Base-by-base conservation (phyloP, 345 rosid species). In the Gossypium stocksii region DNA sequence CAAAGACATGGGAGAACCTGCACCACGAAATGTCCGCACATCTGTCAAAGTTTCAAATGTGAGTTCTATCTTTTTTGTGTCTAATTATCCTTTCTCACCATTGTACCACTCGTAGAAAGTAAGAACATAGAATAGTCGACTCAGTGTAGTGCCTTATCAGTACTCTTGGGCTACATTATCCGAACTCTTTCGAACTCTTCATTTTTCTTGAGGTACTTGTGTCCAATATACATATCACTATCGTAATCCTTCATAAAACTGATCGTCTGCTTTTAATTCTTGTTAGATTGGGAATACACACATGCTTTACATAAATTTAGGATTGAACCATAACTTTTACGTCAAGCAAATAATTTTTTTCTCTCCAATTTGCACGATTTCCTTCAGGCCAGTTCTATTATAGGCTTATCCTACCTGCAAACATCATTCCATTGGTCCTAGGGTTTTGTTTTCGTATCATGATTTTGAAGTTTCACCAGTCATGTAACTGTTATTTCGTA, bases 31-130 rank as follows among this genome's bases (percentile, higher is more conserved):
- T 78, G 53, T 89, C n/a, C 88, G 90, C 67, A 89, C 91, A 9
- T 89, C 90, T 49, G 91, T 89, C 52, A 88, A 88, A 82, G 91
- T 89, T 75, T 89, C 94, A 67, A 86, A 89, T 79, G 94, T 89
- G 82, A 89, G 88, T 82, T 64, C 34, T 22, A 17, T 43, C 17
- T 70, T 70, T 27, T 29, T 27, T 1, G 48, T 29, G 23, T 52
- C 48, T 68, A 5, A 52, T 73, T 17, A 9, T 27, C 25, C 15
- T 27, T 62, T 22, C 23, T 46, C 29, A 20, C 43, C 7, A 25
- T 11, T 12, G 20, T 66, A 43, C 27, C 25, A 2, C 20, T 66
- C 4, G 10, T 66, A 4, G 52, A 12, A 48, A 54, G 63, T 60
- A 7, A 60, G 41, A 34, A 29, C 7, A 19, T 23, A 34, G 38